A percentile compares a stretch with the other conserved stretches of the same genome.
Conservation (phyloP, 2,329 filamentous ascomycete species). For the Coleophoma crateriformis region DNA sequence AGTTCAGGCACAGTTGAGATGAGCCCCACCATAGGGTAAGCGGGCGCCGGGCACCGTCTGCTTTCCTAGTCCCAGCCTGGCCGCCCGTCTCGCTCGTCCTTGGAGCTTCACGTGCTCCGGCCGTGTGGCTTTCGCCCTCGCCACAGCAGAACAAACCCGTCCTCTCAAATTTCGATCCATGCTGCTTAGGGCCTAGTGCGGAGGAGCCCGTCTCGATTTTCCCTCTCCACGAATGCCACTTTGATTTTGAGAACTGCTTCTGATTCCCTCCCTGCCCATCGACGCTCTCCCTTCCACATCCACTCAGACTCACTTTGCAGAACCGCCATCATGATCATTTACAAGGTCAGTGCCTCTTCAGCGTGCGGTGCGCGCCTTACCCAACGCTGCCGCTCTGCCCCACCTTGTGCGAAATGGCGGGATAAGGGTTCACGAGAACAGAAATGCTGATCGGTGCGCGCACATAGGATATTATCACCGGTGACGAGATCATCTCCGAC, state of each 20-base stretch:
- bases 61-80: no score
- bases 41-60: no score
- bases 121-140: no score
- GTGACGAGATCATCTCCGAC: constrained; percentile 95
- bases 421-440: neutral
- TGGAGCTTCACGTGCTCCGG: neutral
- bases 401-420: neutral
- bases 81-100: neutral
- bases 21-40: no score
- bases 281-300: neutral
- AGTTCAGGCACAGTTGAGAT: no score
- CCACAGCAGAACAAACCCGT: no score
- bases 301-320: neutral
- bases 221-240: neutral
- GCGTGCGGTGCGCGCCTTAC: neutral
- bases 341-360: constrained; percentile 37
- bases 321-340: constrained; percentile 48
- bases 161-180: neutral
- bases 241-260: neutral
- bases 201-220: neutral
- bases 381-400: neutral
- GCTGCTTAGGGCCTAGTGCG: neutral
- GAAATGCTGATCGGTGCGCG: constrained; percentile 6
- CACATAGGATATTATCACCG: constrained; percentile 75
- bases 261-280: constrained; percentile 5